Evolutionary conservation across 495 filamentous ascomycete genomes (phyloP).

Genomic region (Tuber calosporum): DNA sequence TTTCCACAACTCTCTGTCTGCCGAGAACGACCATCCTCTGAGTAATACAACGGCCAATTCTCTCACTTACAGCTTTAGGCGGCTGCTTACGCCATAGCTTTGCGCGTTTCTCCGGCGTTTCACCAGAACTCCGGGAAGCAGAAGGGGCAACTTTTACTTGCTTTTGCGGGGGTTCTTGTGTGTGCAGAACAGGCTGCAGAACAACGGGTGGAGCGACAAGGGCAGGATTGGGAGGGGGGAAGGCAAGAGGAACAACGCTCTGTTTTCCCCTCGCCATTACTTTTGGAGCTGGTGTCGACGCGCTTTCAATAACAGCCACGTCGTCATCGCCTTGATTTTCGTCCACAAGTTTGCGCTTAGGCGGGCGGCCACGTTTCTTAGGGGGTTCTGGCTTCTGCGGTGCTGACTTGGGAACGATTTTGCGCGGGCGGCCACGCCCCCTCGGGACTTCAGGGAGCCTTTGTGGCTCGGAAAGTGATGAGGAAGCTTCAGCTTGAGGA

Average conservation of each 20-base stretch:
- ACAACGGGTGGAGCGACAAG: background rate
- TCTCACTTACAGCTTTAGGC: conserved; percentile 30
- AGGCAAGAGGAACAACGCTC: background rate
- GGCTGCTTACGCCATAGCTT: conserved; percentile 36
- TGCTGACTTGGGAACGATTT: background rate
- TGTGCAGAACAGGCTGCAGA: background rate
- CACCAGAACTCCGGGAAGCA: background rate
- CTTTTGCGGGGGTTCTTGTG: conserved; percentile 15
- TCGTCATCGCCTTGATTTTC: conserved; percentile 16
- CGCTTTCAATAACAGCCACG: conserved; percentile 1
- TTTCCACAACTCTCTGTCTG: conserved; percentile 46
- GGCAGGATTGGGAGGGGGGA: background rate
- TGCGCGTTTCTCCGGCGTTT: conserved; percentile 26
- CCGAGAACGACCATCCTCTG: conserved; percentile 55
- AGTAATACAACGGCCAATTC: conserved; percentile 35
- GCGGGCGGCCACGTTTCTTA: conserved; percentile 7
- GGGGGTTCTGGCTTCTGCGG: background rate
- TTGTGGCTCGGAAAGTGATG: conserved; percentile 7
- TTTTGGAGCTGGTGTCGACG: conserved; percentile 5
- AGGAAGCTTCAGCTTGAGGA: conserved; percentile 18
- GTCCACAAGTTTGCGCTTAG: conserved; percentile 20
- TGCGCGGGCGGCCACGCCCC: background rate
- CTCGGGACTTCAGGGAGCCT: background rate
- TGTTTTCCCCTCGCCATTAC: conserved; percentile 26
- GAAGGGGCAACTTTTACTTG: conserved; percentile 9